A percentile compares a stretch with the other conserved stretches of the same genome.
phyloP scores from a whole-genome alignment of 345 rosid genomes.

The Brassica juncea region DNA sequence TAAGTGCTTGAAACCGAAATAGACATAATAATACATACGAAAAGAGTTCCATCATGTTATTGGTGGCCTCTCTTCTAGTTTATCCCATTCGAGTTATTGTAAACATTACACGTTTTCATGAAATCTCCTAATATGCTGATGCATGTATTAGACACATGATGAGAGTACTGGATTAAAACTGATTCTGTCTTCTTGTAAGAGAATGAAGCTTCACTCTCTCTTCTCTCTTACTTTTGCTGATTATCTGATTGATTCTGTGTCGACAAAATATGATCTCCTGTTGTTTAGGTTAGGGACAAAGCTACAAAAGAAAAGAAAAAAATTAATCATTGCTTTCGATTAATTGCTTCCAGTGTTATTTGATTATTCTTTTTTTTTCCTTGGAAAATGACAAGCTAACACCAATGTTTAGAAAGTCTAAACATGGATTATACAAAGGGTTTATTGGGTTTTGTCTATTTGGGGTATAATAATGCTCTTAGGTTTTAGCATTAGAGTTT shows the following conservation, averaged over 20 bases:
- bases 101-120: not conserved
- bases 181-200: not conserved
- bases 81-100: not conserved
- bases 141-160: not conserved
- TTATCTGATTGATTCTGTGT: slow-evolving; percentile 19
- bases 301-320: slow-evolving; percentile 7
- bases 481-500: slow-evolving; percentile 14
- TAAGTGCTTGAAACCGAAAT: not conserved
- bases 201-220: not conserved
- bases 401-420: slow-evolving; percentile 17
- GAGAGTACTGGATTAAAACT: not conserved
- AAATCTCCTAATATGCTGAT: not conserved
- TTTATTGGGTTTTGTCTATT: not conserved
- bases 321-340: slow-evolving; percentile 21
- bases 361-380: not conserved
- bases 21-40: not conserved
- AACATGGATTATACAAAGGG: slow-evolving; percentile 23
- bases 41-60: not conserved
- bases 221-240: slow-evolving; percentile 18
- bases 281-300: slow-evolving; percentile 29
- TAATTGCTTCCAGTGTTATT: slow-evolving; percentile 18
- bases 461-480: slow-evolving; percentile 1
- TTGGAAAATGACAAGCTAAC: slow-evolving; percentile 25
- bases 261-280: slow-evolving; percentile 29
- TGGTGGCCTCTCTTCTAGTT: not conserved